Evolutionary conservation across 1,284 basidiomycete genomes (phyloP), one percentile per base, ranked within the genome.

Genomic region (Leccinum pallidistipes): DNA sequence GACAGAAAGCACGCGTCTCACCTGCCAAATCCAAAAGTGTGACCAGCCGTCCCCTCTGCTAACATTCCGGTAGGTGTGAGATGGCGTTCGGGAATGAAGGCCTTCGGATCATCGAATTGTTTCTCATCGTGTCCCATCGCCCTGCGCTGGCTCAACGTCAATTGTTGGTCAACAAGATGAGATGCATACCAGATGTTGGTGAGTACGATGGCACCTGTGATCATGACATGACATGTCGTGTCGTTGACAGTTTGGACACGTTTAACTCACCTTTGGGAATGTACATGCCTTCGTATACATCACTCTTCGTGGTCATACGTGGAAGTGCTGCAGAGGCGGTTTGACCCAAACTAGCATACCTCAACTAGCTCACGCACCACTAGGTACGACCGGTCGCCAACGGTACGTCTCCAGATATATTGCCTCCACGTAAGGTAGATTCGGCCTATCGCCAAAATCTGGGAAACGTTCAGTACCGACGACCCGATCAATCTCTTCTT

Each of bases 271-370:
- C 71, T 59, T 75, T 70, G 4, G 71, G 70, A 10, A 73, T 71
- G 40, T 70, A 70, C 64, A 75, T 73, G 18, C 70, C 74, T 6
- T 76, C 55, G 21, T 73, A 72, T 7, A 73, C 43, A 40, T 76
- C 74, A 24, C 65, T 69, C 6, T 56, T 57, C 27, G 45, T 60
- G 6, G 71, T 70, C 64, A 63, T 62, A n/a, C 66, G 71, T 7
- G 74, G 74, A 55, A 72, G 61, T 7, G 55, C 71, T 76, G 45
- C n/a, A 51, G 36, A 21, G 11, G 3, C 1, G n/a, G 29, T 55
- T 58, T 11, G 45, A n/a, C 16, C 5, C 5, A 3, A 4, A 21
- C 6, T 21, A 7, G 6, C 16, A 8, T 21, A 11, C 1, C 9
- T 29, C 3, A 27, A 49, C 32, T 21, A 51, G 36, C 9, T 10